These are phyloP conservation scores for Diaporthe citriasiana DNA, from an alignment of 2,329 filamentous ascomycete genomes.

Conservation along the genomic window DNA sequence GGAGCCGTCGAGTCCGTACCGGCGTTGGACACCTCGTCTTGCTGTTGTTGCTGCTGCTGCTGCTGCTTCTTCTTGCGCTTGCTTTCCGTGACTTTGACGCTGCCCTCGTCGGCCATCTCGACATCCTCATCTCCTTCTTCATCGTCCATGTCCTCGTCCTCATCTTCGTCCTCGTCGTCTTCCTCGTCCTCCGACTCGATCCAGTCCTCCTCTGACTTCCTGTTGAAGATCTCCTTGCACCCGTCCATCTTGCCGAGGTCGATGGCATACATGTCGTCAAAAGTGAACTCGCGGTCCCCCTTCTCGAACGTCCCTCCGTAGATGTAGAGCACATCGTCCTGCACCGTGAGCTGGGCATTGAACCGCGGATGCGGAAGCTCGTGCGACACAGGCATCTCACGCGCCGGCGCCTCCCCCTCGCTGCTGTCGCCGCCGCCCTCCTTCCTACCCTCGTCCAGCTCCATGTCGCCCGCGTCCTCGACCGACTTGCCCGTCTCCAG, in stretches of 20 bases:
- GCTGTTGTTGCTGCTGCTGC: slow-evolving; percentile 47
- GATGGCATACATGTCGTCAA: slow-evolving; percentile 93
- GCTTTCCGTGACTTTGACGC: slow-evolving; percentile 64
- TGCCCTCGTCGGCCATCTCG: slow-evolving; percentile 63
- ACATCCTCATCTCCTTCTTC: slow-evolving; percentile 66
- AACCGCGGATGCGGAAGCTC: slow-evolving; percentile 93
- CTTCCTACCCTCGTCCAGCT: slow-evolving; percentile 56
- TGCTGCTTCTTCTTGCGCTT: slow-evolving; percentile 69
- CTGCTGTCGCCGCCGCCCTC: slow-evolving; percentile 60
- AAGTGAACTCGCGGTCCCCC: slow-evolving; percentile 93
- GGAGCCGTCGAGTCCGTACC: slow-evolving; percentile 53
- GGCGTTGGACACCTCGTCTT: slow-evolving; percentile 57
- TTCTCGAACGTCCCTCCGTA: slow-evolving; percentile 97
- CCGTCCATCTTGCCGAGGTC: slow-evolving; percentile 96
- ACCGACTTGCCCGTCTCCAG: slow-evolving; percentile 81
- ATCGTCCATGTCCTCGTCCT: slow-evolving; percentile 68
- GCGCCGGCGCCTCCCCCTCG: slow-evolving; percentile 67
- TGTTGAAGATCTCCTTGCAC: slow-evolving; percentile 89
- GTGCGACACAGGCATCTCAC: slow-evolving; percentile 77
- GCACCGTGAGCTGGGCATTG: slow-evolving; percentile 90
- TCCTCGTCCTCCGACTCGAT: slow-evolving; percentile 72
- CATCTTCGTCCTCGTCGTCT: slow-evolving; percentile 72
- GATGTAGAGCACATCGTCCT: slow-evolving; percentile 93
- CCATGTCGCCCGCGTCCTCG: slow-evolving; percentile 64
- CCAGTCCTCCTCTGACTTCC: slow-evolving; percentile 86